Base-by-base conservation (phyloP, 176 grass and related monocot genomes). In the Juncus effusus region DNA sequence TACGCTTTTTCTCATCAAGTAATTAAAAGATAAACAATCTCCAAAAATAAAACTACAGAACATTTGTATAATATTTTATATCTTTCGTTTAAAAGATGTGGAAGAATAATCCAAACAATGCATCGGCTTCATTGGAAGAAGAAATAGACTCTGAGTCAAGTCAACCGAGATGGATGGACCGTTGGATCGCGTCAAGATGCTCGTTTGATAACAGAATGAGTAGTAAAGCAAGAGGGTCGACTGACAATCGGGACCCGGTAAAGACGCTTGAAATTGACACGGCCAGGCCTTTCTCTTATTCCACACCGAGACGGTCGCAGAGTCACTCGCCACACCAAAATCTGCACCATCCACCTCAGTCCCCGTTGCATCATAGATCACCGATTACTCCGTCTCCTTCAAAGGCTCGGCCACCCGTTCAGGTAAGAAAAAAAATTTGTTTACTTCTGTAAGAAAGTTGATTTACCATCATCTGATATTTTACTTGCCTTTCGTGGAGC, bases 231-330 rank as follows among this genome's bases (percentile, higher is more conserved):
- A 78, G 94, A 61, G 73, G 80, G 59, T 97, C 88, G 36, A 75
- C 79, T 51, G 88, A 92, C 38, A 81, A 86, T 39, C 77, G 80
- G 10, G 88, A 89, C 56, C 85, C 70, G 0, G 75, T 92, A 16
- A 97, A 97, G 83, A 92, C 88, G 13, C 41, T 97, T 42, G 94
- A 97, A 85, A 83, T 97, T 10, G 88, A 97, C 72, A 86, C 88
- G 2, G 80, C 75, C 16, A 77, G 83, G 1, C 94, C 88, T 2
- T 97, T 89, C 75, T 88, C 93, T 19, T 91, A 89, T 63, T 73
- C 85, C 3, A 84, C 88, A 14, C 77, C 82, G 0, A 76, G 79
- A 1, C 77, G 82, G 8, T 85, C 82, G 1, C 67, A 44, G 7
- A 58, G 54, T 15, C 82, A 62, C 36, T 69, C 38, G 10, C 64